phyloP scores from a whole-genome alignment of 305 asterid genomes.

The Fraxinus platypoda region DNA sequence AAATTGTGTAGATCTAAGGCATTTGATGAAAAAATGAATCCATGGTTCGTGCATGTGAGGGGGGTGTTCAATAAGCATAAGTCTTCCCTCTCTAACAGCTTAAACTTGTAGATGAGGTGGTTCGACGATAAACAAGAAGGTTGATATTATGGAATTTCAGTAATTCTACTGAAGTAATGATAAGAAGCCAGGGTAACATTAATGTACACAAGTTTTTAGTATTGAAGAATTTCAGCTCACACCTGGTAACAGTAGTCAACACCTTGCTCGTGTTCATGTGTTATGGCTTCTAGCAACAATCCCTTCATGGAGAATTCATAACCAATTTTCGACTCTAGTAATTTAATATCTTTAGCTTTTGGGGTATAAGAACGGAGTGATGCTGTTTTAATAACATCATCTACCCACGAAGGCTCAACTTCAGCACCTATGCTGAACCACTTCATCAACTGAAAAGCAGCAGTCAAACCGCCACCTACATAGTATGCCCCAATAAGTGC shows the following conservation, averaged over 20 bases:
- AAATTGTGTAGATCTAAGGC: not conserved
- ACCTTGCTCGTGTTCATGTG: constrained; percentile 53
- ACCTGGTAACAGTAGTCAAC: constrained; percentile 69
- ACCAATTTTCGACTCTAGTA: constrained; percentile 69
- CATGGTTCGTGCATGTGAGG: not conserved
- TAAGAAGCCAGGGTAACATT: not conserved
- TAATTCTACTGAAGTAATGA: not conserved
- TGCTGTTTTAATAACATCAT: constrained; percentile 55
- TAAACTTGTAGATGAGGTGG: not conserved
- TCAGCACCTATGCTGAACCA: constrained; percentile 79
- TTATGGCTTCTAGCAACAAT: constrained; percentile 84
- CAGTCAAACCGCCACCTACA: constrained; percentile 73
- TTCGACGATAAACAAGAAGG: not conserved
- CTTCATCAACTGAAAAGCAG: constrained; percentile 71
- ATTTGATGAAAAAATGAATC: not conserved
- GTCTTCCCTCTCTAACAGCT: not conserved
- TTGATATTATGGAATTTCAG: not conserved
- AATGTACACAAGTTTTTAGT: not conserved
- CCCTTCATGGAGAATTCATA: constrained; percentile 73
- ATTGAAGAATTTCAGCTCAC: constrained; percentile 4
- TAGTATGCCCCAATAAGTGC: constrained; percentile 94
- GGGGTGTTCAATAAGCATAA: not conserved
- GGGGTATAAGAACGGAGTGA: constrained; percentile 65
- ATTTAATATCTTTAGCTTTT: constrained; percentile 44
- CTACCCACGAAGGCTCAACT: constrained; percentile 54